Evolutionary conservation across 2,329 filamentous ascomycete genomes (phyloP).

Genomic region (Stachybotrys chartarum): DNA sequence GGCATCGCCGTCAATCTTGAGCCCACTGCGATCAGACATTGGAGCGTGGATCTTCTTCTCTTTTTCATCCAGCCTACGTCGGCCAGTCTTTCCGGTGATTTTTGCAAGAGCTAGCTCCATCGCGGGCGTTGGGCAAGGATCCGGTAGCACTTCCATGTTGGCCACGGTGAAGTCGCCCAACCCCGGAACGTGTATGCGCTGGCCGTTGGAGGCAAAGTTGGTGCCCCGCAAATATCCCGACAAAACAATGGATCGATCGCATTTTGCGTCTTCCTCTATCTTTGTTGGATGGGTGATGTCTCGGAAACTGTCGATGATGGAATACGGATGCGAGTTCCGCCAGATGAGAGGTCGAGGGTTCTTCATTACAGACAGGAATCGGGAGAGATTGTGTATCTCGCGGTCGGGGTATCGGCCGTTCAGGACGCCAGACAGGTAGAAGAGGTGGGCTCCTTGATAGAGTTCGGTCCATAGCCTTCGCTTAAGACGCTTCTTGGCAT

Average conservation of each 20-base stretch:
- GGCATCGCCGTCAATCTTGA: conserved; percentile 94
- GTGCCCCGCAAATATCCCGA: conserved; percentile 93
- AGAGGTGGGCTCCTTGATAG: conserved; percentile 94
- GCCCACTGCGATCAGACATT: conserved; percentile 94
- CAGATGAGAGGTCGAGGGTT: conserved; percentile 93
- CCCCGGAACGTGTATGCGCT: conserved; percentile 85
- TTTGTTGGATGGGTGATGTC: conserved; percentile 91
- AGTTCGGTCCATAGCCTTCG: conserved; percentile 94
- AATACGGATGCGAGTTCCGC: conserved; percentile 94
- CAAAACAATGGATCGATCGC: conserved; percentile 82
- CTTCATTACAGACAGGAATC: conserved; percentile 98
- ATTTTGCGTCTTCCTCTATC: conserved; percentile 81
- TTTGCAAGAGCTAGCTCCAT: conserved; percentile 86
- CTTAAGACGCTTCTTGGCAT: conserved; percentile 94
- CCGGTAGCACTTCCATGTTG: conserved; percentile 78
- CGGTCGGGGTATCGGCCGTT: conserved; percentile 96
- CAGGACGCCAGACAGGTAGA: conserved; percentile 92
- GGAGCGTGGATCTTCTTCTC: conserved; percentile 94
- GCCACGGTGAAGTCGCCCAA: conserved; percentile 82
- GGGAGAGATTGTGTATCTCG: conserved; percentile 89
- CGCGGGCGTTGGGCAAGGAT: conserved; percentile 89
- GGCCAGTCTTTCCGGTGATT: conserved; percentile 70
- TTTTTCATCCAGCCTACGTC: conserved; percentile 84
- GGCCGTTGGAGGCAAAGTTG: conserved; percentile 81
- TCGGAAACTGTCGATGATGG: conserved; percentile 86